Evolutionary conservation across 805 yeast species (phyloP).

Genomic region (Kluyveromyces starmeri): DNA sequence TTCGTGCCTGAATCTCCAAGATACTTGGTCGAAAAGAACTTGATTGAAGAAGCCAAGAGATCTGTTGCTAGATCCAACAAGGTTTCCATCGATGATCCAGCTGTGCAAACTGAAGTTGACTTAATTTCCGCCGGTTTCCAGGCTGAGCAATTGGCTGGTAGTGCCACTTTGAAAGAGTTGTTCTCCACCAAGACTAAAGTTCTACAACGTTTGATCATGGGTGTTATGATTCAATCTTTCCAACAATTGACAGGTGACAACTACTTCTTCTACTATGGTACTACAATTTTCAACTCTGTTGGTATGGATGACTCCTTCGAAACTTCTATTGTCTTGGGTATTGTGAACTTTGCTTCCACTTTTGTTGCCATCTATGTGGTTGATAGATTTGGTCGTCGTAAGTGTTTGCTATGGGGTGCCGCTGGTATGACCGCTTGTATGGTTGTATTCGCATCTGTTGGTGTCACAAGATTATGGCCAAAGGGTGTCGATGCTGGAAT

Average conservation of each 20-base stretch:
- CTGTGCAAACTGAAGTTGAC: constrained; percentile 48
- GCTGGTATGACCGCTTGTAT: constrained; percentile 38
- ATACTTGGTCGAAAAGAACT: constrained; percentile 46
- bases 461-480: constrained; percentile 39
- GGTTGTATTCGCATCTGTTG: constrained; percentile 47
- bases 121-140: constrained; percentile 51
- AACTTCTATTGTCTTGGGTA: constrained; percentile 50
- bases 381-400: constrained; percentile 46
- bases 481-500: constrained; percentile 22
- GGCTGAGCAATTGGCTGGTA: constrained; percentile 51
- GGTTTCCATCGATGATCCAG: constrained; percentile 43
- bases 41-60: constrained; percentile 51
- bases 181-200: constrained; percentile 61
- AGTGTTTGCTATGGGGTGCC: constrained; percentile 38
- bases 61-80: constrained; percentile 54
- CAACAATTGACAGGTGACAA: constrained; percentile 63
- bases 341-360: constrained; percentile 52
- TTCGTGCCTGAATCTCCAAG: constrained; percentile 72
- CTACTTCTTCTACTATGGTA: constrained; percentile 60
- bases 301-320: constrained; percentile 50
- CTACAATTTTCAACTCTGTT: constrained; percentile 51
- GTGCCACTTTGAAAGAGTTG: constrained; percentile 56
- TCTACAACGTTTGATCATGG: constrained; percentile 38
- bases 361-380: constrained; percentile 41
- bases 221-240: constrained; percentile 48